Evolutionary conservation across 805 yeast species (phyloP).

Genomic region (Zygoascus ofunaensis): DNA sequence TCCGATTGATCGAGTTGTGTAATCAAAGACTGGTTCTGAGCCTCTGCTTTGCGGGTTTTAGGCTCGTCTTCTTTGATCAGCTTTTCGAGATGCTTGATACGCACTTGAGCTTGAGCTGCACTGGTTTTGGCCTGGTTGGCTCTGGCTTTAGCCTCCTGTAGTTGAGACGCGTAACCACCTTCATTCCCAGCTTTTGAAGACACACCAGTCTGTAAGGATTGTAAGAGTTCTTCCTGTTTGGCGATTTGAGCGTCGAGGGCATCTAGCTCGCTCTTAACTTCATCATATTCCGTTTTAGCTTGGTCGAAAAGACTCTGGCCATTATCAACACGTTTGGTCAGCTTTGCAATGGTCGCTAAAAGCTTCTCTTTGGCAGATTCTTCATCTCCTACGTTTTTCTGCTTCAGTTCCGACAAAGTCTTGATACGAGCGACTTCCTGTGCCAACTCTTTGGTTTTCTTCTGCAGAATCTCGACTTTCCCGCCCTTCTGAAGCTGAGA

Average conservation of each 20-base stretch:
- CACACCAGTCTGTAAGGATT: slow-evolving; percentile 82
- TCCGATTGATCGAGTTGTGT: slow-evolving; percentile 38
- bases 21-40: slow-evolving; percentile 36
- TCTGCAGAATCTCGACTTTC: slow-evolving; percentile 49
- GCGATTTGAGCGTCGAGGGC: slow-evolving; percentile 39
- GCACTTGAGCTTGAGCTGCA: slow-evolving; percentile 51
- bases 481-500: slow-evolving; percentile 54
- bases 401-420: slow-evolving; percentile 52
- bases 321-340: slow-evolving; percentile 26
- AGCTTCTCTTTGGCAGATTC: slow-evolving; percentile 29
- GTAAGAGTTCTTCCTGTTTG: slow-evolving; percentile 67
- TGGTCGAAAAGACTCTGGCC: slow-evolving; percentile 28
- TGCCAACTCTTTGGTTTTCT: slow-evolving; percentile 43
- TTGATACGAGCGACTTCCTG: slow-evolving; percentile 59
- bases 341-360: slow-evolving; percentile 28
- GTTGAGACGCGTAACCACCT: slow-evolving; percentile 69
- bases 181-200: slow-evolving; percentile 69
- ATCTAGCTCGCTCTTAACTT: slow-evolving; percentile 37
- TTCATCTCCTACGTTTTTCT: slow-evolving; percentile 52
- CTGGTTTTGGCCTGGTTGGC: slow-evolving; percentile 45
- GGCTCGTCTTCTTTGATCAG: slow-evolving; percentile 38
- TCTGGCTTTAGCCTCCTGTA: slow-evolving; percentile 51
- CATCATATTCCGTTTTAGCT: slow-evolving; percentile 39
- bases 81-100: slow-evolving; percentile 45
- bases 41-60: slow-evolving; percentile 40